Evolutionary conservation across 192 early-diverging fungal species (phyloP).

Genomic region (Coemansia erecta): DNA sequence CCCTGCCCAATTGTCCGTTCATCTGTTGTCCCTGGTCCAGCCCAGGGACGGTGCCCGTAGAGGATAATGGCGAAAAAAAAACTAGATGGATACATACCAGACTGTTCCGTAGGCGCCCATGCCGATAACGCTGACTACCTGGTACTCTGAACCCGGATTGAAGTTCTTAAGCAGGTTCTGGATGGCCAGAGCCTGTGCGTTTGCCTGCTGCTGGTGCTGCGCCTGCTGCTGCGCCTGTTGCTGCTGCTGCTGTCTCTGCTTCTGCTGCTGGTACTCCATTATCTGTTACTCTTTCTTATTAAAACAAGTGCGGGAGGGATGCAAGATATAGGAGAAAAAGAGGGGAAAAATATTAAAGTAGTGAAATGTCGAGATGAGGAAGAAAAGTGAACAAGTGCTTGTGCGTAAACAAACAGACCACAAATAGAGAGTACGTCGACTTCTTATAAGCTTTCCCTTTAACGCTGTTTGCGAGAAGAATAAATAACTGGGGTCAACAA

Average conservation of each 20-base stretch:
- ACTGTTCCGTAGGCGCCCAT: conserved; percentile 94
- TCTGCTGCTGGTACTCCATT: conserved; percentile 27
- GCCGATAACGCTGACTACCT: conserved; percentile 81
- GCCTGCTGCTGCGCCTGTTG: conserved; percentile 35
- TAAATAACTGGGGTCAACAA: conserved; percentile 1
- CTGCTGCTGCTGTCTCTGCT: conserved; percentile 23
- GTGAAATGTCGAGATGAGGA: conserved; percentile 13
- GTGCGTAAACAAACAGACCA: conserved; percentile 6
- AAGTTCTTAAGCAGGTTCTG: conserved; percentile 61
- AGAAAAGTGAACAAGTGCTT: conserved; percentile 1
- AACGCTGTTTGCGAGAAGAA: neutral
- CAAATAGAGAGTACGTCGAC: neutral
- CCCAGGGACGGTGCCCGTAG: neutral
- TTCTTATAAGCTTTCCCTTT: neutral
- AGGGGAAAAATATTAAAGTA: conserved; percentile 1
- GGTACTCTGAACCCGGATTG: conserved; percentile 79
- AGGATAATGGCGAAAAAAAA: conserved; percentile 5
- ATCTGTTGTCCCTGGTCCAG: neutral
- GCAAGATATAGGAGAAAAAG: conserved; percentile 12
- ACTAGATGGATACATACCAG: conserved; percentile 60
- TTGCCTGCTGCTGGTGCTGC: conserved; percentile 50
- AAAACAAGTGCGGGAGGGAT: conserved; percentile 9
- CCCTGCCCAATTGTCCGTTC: too few species aligned
- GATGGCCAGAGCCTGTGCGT: conserved; percentile 41
- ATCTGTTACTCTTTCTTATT: conserved; percentile 5